A percentile compares a stretch with the other conserved stretches of the same genome.
Conservation (phyloP, 148 eudicot species). For the Rheum nobile region DNA sequence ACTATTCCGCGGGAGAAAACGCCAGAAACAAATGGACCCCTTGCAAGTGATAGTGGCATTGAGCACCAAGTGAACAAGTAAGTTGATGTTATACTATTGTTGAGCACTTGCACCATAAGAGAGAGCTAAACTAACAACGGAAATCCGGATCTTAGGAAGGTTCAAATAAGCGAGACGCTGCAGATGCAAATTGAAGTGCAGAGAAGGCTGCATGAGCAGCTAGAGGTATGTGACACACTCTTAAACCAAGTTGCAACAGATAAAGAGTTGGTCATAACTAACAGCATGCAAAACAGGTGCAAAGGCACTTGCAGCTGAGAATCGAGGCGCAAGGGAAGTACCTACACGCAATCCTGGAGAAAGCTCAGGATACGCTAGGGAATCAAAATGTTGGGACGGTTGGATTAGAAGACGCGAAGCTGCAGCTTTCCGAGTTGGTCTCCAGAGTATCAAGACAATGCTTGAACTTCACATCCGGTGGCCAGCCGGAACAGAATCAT, state of each 20-base stretch:
- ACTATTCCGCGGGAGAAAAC: slow-evolving; percentile 32
- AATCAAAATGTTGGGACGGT: slow-evolving; percentile 60
- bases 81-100: neutral
- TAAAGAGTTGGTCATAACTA: neutral
- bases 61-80: slow-evolving; percentile 60
- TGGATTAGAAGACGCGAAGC: slow-evolving; percentile 73
- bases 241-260: neutral
- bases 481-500: slow-evolving; percentile 29
- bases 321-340: slow-evolving; percentile 94
- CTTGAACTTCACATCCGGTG: slow-evolving; percentile 51
- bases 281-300: slow-evolving; percentile 37
- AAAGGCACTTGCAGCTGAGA: slow-evolving; percentile 68
- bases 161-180: slow-evolving; percentile 70
- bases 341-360: slow-evolving; percentile 74
- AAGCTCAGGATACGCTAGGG: slow-evolving; percentile 79
- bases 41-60: slow-evolving; percentile 29
- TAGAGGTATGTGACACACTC: slow-evolving; percentile 49
- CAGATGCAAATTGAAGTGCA: slow-evolving; percentile 94
- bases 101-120: neutral
- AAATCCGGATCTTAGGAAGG: slow-evolving; percentile 33
- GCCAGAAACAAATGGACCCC: slow-evolving; percentile 40
- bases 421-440: slow-evolving; percentile 76
- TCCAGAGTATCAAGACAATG: slow-evolving; percentile 64
- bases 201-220: slow-evolving; percentile 86
- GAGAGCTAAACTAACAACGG: neutral